Conservation (phyloP, 2,329 filamentous ascomycete species). For the Macroventuria anomochaeta region DNA sequence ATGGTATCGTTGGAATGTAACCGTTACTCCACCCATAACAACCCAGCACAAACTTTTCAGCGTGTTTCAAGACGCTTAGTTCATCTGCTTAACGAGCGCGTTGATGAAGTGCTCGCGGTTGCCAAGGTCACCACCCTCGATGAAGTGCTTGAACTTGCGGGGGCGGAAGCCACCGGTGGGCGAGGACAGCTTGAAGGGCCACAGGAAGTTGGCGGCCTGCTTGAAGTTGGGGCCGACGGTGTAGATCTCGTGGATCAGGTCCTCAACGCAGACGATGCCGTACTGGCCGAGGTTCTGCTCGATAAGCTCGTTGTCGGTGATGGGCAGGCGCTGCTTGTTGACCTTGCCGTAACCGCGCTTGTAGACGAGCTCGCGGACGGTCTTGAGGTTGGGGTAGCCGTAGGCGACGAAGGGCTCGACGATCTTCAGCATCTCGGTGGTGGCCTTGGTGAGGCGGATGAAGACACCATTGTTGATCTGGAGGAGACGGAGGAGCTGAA, state of each 20-base stretch:
- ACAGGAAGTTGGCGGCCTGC: conserved; percentile 99
- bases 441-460: conserved; percentile 96
- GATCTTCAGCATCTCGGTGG: conserved; percentile 92
- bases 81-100: conserved; percentile 95
- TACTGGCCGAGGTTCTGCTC: conserved; percentile 97
- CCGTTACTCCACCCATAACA: conserved; percentile 39
- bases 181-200: conserved; percentile 99
- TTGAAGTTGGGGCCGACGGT: conserved; percentile 98
- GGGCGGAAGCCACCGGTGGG: conserved; percentile 95
- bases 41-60: conserved; percentile 24
- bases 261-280: conserved; percentile 94
- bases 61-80: conserved; percentile 64
- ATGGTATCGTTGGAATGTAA: conserved; percentile 38
- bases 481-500: conserved; percentile 98
- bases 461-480: conserved; percentile 99
- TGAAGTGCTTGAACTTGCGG: conserved; percentile 99
- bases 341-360: conserved; percentile 98
- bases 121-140: conserved; percentile 97
- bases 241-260: conserved; percentile 98
- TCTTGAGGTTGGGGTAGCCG: conserved; percentile 99
- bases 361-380: conserved; percentile 98
- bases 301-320: conserved; percentile 97
- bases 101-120: conserved; percentile 99
- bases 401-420: conserved; percentile 99
- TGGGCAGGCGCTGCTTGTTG: conserved; percentile 95